Base-by-base conservation (phyloP, 2,329 filamentous ascomycete genomes). In the Fusarium vanettenii region DNA sequence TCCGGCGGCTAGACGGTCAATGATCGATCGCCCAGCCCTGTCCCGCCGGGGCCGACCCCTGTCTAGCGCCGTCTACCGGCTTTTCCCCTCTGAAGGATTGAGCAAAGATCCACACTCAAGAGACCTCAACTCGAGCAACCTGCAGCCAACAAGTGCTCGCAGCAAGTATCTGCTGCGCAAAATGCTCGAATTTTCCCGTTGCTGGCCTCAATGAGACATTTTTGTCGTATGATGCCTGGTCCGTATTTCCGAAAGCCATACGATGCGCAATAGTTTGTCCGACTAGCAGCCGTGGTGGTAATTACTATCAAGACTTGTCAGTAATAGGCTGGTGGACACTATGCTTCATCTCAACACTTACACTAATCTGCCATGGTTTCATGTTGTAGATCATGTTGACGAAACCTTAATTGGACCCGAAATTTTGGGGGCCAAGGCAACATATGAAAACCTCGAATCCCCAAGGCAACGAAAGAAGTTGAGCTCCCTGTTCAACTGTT, bases 1-100 rank as follows among this genome's bases (percentile, higher is more conserved):
- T 60, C n/a, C 67, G 72, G 71, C 73, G 73, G 73, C 56, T 72
- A 75, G 60, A 74, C 60, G 10, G 13, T 66, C 74, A 73, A 69
- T 71, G 29, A 75, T 22, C 25, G 22, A 60, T 48, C 41, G 57
- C 25, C 57, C 39, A 66, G 55, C 39, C 55, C 39, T 66, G 56
- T 50, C 31, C 31, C 43, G 22, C 13, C 43, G 39, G 41, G 45
- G 13, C 14, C 6, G 14, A 37, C 41, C 66, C 66, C n/a, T 64
- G 66, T 64, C 65, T 67, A 60, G 66, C 41, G 29, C 22, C 35
- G 6, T 29, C 9, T 25, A 7, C 55, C 55, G 55, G 13, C 29
- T 33, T 22, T 33, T 50, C 2, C 9, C 48, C 25, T 52, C 25
- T 55, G 50, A 55, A 55, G 50, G 50, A 55, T 27, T 37, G 56